phyloP scores from a whole-genome alignment of 805 yeast genomes.

The Nadsonia fulvescens region DNA sequence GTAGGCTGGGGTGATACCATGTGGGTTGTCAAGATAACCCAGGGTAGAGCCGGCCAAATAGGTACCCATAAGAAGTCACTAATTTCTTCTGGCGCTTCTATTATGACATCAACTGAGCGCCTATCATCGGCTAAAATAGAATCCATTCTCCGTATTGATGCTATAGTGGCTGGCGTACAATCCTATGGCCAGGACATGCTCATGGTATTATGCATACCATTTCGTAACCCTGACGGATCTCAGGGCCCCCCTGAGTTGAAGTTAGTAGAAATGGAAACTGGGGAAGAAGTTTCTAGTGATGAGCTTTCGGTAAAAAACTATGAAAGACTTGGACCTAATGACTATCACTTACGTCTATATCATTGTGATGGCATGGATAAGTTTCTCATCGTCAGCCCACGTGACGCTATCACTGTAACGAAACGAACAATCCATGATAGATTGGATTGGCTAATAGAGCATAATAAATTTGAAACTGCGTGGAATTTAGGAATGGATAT shows the following conservation, averaged over 20 bases:
- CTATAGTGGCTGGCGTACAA: constrained; percentile 58
- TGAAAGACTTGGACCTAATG: constrained; percentile 54
- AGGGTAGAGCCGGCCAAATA: constrained; percentile 11
- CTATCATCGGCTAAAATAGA: constrained; percentile 17
- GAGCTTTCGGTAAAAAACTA: constrained; percentile 48
- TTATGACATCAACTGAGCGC: constrained; percentile 8
- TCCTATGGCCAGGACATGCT: constrained; percentile 57
- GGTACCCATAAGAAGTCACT: constrained; percentile 3
- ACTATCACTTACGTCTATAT: constrained; percentile 44
- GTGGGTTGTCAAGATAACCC: constrained; percentile 44
- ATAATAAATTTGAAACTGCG: constrained; percentile 40
- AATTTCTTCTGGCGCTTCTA: constrained; percentile 7
- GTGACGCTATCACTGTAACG: constrained; percentile 62
- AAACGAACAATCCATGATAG: constrained; percentile 56
- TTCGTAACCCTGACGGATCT: constrained; percentile 9
- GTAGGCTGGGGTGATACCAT: constrained; percentile 73
- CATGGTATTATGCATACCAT: constrained; percentile 30
- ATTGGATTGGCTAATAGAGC: constrained; percentile 51
- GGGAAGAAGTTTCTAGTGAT: constrained; percentile 63
- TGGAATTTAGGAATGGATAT: constrained; percentile 59
- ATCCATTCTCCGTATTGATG: constrained; percentile 23
- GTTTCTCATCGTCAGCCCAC: constrained; percentile 60
- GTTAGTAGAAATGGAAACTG: constrained; percentile 42
- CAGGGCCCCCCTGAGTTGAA: constrained; percentile 55
- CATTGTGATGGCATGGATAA: constrained; percentile 8